Evolutionary conservation across 306 rosid species (phyloP), one percentile per base, ranked within the genome.

Genomic region (Comarum palustre): DNA sequence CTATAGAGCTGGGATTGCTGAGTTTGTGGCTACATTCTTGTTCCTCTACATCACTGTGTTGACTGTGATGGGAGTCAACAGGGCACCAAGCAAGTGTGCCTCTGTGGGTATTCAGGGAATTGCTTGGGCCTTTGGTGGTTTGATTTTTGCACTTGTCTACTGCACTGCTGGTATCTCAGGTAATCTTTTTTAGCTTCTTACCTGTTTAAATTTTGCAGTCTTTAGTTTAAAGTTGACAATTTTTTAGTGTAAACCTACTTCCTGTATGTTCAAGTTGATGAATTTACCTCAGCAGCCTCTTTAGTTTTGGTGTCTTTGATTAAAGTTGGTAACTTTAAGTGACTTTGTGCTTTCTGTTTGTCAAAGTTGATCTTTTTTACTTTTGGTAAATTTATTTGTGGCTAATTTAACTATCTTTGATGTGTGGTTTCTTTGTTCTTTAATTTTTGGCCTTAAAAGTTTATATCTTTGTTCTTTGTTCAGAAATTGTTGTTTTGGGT

Each of bases 51-150:
- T 93, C 77, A 86, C 96, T 25, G 43, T 93, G 42, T 73, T 90
- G 71, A 93, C 98, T 32, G 98, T 90, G 0, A 93, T 90, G 92
- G 98, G 97, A n/a, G 90, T 87, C 2, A 73, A 50, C 24, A 85
- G 81, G 24, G 68, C 87, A 17, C 54, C 81, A 0, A 25, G 6
- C 57, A 88, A 77, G 81, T 93, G 98, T 79, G 43, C 83, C 73
- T 68, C 88, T 72, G 98, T 93, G 42, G 97, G 98, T 46, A 76
- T 86, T 73, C 98, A 90, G 57, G 98, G 98, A 8, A 93, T 93
- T 78, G 98, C 98, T 61, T 93, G 98, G 98, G 90, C 98, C 69
- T 93, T 93, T 82, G 98, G 98, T 72, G 98, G 98, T n/a, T 89
- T 89, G 96, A 93, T 93, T 64, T 93, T 93, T 65, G 93, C 97